Evolutionary conservation across 495 filamentous ascomycete species (phyloP).

Genomic region (Penicillium atrosanguineum): DNA sequence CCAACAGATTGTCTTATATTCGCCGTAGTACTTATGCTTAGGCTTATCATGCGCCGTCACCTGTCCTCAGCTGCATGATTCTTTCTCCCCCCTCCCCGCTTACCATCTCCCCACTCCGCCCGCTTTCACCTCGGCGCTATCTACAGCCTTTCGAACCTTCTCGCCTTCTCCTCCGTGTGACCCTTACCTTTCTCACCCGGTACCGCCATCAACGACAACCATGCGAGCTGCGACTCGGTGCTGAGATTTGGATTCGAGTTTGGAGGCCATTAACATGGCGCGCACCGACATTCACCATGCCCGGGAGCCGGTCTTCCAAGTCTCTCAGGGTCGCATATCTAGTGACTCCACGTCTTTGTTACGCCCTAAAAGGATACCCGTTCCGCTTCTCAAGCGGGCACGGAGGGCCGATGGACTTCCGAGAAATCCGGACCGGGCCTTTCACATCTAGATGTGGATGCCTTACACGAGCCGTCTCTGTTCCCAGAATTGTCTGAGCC

Average conservation of each 20-base stretch:
- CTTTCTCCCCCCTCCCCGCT: conserved; percentile 16
- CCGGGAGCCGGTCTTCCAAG: conserved; percentile 20
- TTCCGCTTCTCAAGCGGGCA: conserved; percentile 3
- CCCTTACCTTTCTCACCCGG: background rate
- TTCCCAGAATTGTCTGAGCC: conserved; percentile 20
- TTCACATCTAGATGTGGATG: conserved; percentile 9
- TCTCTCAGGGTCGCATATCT: conserved; percentile 10
- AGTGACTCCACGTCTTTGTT: conserved; percentile 13
- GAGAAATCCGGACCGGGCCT: conserved; percentile 13
- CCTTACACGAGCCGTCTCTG: conserved; percentile 12
- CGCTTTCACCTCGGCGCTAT: background rate
- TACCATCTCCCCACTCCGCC: conserved; percentile 1
- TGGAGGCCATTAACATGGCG: conserved; percentile 21
- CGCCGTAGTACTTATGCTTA: conserved; percentile 1
- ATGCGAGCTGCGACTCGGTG: conserved; percentile 18
- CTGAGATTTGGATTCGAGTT: conserved; percentile 11
- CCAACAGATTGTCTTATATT: background rate
- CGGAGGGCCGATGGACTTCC: conserved; percentile 3
- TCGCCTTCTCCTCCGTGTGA: background rate
- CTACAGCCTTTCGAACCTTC: background rate
- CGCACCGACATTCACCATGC: conserved; percentile 18
- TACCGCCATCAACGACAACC: conserved; percentile 4
- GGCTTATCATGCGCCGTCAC: conserved; percentile 9
- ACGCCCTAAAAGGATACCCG: conserved; percentile 6
- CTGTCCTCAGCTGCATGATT: conserved; percentile 14